Conservation (phyloP, 140 eudicot species). For the Senecio squalidus region DNA sequence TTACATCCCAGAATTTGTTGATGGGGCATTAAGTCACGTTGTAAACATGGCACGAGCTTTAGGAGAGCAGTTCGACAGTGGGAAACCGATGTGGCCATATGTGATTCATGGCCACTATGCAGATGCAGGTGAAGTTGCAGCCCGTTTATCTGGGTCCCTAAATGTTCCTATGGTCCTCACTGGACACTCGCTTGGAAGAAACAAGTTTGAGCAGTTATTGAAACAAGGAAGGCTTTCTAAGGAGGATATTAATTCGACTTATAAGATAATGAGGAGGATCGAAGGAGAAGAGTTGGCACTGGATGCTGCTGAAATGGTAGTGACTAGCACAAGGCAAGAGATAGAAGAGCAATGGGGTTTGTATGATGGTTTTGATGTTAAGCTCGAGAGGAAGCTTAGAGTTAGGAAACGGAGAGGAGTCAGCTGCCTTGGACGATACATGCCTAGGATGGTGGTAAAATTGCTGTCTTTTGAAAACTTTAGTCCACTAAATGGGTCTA, state of each 20-base stretch:
- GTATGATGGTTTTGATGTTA: slow-evolving; percentile 76
- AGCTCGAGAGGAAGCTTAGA: slow-evolving; percentile 73
- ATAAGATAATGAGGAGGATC: slow-evolving; percentile 80
- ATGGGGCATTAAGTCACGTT: slow-evolving; percentile 75
- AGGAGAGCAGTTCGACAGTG: slow-evolving; percentile 64
- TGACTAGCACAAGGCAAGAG: slow-evolving; percentile 82
- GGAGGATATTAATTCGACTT: slow-evolving; percentile 64
- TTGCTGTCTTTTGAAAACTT: background rate
- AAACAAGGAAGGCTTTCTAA: slow-evolving; percentile 71
- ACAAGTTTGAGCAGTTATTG: slow-evolving; percentile 70
- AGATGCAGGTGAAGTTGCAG: slow-evolving; percentile 83
- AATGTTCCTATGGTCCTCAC: slow-evolving; percentile 85
- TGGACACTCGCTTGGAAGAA: slow-evolving; percentile 80
- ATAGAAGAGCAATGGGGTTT: slow-evolving; percentile 92
- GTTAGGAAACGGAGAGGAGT: slow-evolving; percentile 64
- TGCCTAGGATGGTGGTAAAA: slow-evolving; percentile 80
- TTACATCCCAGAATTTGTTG: slow-evolving; percentile 73
- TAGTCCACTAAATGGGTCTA: background rate
- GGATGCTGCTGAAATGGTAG: slow-evolving; percentile 83
- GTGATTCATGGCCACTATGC: slow-evolving; percentile 95
- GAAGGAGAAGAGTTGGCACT: slow-evolving; percentile 84
- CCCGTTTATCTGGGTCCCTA: slow-evolving; percentile 63
- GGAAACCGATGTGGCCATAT: slow-evolving; percentile 72
- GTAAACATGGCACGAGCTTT: slow-evolving; percentile 65
- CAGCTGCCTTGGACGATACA: slow-evolving; percentile 70